These are phyloP conservation scores for Saksenaea vasiformis DNA, from an alignment of 371 early-diverging fungal species.

Conservation along the genomic window DNA sequence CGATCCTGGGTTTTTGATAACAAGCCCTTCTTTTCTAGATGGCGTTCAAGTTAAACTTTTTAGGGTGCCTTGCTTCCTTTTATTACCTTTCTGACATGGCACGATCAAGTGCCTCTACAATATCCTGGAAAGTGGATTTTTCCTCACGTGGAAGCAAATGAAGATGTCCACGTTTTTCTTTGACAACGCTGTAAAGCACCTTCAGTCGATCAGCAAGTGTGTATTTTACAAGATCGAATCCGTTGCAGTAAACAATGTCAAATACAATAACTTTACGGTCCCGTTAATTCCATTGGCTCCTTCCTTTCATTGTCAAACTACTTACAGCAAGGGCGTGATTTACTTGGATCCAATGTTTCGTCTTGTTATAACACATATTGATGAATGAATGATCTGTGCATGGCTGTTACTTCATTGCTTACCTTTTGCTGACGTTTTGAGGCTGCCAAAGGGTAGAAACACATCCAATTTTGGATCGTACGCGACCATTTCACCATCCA, in stretches of 20 bases:
- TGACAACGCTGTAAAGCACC: conserved; percentile 53
- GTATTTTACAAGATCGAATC: conserved; percentile 53
- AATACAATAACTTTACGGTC: conserved; percentile 59
- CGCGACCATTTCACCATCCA: conserved; percentile 77
- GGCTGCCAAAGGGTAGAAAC: conserved; percentile 69
- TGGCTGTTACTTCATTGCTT: conserved; percentile 29
- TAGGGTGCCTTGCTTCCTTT: not conserved
- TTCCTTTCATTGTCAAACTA: not conserved
- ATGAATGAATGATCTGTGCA: not conserved
- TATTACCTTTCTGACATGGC: conserved; percentile 53
- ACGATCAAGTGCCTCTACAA: conserved; percentile 58
- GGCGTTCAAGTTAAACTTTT: not conserved
- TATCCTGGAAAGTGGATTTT: conserved; percentile 57
- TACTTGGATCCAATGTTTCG: conserved; percentile 24
- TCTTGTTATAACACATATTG: not conserved
- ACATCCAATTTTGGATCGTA: conserved; percentile 58
- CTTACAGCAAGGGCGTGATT: conserved; percentile 59
- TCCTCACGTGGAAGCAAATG: conserved; percentile 54
- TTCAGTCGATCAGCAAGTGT: conserved; percentile 53
- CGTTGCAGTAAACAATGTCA: conserved; percentile 71
- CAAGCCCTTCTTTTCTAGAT: conserved; percentile 60
- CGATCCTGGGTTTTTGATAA: conserved; percentile 68
- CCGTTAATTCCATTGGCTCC: not conserved
- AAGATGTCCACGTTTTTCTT: conserved; percentile 47
- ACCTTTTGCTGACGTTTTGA: conserved; percentile 67